Conservation (phyloP, 192 early-diverging fungal species). For the Backusella morwellensis region DNA sequence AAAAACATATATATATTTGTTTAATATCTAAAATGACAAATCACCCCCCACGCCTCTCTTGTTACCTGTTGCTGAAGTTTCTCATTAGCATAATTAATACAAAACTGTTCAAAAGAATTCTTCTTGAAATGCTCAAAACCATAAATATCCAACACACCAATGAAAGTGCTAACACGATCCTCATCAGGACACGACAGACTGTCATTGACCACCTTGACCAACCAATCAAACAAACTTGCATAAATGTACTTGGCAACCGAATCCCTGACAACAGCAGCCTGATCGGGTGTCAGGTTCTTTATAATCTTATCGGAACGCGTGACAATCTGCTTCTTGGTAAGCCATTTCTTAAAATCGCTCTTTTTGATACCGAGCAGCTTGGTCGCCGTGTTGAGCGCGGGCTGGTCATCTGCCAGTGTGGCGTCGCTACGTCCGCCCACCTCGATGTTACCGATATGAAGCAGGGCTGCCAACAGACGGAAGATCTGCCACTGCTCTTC, state of each 20-base stretch:
- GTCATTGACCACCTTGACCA: slow-evolving; percentile 88
- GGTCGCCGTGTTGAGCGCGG: slow-evolving; percentile 66
- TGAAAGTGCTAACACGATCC: slow-evolving; percentile 61
- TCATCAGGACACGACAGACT: slow-evolving; percentile 65
- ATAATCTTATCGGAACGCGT: slow-evolving; percentile 93
- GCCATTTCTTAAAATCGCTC: slow-evolving; percentile 90
- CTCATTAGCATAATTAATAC: slow-evolving; percentile 97
- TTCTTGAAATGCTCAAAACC: slow-evolving; percentile 99
- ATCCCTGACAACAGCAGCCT: slow-evolving; percentile 82
- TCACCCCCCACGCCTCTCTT: no score
- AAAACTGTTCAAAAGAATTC: slow-evolving; percentile 99
- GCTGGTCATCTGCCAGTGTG: slow-evolving; percentile 73
- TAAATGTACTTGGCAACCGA: slow-evolving; percentile 98
- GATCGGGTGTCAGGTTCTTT: slow-evolving; percentile 67
- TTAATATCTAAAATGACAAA: not conserved
- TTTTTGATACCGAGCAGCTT: slow-evolving; percentile 78
- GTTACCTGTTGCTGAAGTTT: slow-evolving; percentile 88
- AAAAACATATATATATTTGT: not conserved
- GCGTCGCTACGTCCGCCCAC: slow-evolving; percentile 71
- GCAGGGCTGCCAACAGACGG: slow-evolving; percentile 83
- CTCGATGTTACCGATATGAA: slow-evolving; percentile 96
- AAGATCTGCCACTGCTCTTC: slow-evolving; percentile 88
- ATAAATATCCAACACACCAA: slow-evolving; percentile 99
- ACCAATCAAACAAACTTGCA: slow-evolving; percentile 94
- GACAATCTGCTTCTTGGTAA: slow-evolving; percentile 92